These are phyloP conservation scores for Chenopodium berlandieri DNA, from an alignment of 148 eudicot genomes.

Conservation along the genomic window DNA sequence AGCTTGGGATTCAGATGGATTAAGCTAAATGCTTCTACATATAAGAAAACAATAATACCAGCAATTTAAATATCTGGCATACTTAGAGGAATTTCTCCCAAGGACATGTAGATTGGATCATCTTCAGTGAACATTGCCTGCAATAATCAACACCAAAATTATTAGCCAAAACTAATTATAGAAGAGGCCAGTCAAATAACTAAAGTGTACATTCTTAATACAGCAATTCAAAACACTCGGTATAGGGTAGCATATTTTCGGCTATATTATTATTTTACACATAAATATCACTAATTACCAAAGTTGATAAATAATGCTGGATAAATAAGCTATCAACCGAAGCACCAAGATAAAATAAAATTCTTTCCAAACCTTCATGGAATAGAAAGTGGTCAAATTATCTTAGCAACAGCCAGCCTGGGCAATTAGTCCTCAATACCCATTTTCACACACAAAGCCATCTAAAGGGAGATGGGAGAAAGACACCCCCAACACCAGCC, in stretches of 20 bases:
- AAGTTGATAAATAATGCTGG: not conserved
- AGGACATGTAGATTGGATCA: constrained; percentile 84
- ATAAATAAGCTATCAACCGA: not conserved
- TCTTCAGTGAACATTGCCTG: constrained; percentile 91
- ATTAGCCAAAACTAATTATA: constrained; percentile 11
- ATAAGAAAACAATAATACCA: constrained; percentile 38
- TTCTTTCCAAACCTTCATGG: not conserved
- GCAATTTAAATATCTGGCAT: constrained; percentile 50
- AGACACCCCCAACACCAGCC: not conserved
- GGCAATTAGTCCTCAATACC: not conserved
- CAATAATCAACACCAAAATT: constrained; percentile 24
- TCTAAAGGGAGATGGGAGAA: not conserved
- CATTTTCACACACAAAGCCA: not conserved
- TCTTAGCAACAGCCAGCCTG: not conserved
- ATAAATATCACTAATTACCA: not conserved
- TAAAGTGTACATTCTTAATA: not conserved
- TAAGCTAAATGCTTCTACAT: constrained; percentile 27
- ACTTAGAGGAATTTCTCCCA: constrained; percentile 95
- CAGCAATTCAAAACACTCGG: not conserved
- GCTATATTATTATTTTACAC: too few species aligned
- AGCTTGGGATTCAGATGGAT: constrained; percentile 21
- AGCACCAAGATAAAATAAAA: not conserved
- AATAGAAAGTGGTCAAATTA: not conserved
- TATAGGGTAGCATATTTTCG: not conserved
- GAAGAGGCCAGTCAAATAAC: not conserved